Evolutionary conservation across 2,329 filamentous ascomycete species (phyloP).

Genomic region (Pezicula carpinea): DNA sequence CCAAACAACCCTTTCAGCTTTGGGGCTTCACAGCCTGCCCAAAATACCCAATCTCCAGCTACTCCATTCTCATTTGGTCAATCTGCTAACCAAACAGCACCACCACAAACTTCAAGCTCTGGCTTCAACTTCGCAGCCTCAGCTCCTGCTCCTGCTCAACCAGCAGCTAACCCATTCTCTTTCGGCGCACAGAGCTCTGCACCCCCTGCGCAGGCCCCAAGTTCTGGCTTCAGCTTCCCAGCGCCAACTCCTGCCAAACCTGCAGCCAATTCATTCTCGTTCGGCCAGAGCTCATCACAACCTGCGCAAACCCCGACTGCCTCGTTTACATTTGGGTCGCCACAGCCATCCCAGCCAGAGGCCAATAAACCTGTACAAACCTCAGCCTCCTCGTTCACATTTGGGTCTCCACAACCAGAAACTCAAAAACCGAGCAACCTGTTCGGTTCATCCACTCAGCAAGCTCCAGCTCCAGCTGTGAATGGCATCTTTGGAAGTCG

Average conservation of each 20-base stretch:
- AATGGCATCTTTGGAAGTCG: constrained; percentile 8
- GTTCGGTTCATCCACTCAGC: constrained; percentile 5
- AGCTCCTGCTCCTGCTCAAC: neutral
- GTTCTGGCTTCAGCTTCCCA: neutral
- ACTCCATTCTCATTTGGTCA: neutral
- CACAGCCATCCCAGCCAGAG: constrained; percentile 3
- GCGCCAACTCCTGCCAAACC: neutral
- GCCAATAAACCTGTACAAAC: too few relatives aligned
- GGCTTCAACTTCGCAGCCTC: neutral
- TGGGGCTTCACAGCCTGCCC: neutral
- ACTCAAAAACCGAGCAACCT: constrained; percentile 2
- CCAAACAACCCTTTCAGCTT: neutral
- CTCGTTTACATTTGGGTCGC: neutral
- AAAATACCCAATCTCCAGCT: neutral
- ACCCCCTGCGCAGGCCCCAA: neutral
- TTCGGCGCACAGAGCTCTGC: neutral
- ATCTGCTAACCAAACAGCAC: neutral
- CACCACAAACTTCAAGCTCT: neutral
- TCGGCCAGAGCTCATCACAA: neutral
- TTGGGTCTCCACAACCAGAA: constrained; percentile 5
- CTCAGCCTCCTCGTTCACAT: neutral
- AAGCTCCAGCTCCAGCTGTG: constrained; percentile 3
- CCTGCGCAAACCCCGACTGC: neutral
- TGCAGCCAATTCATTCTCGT: constrained; percentile 6
- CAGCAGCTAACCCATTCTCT: constrained; percentile 7